Conservation (phyloP, 805 yeast species). For the Cyberlindnera japonica region DNA sequence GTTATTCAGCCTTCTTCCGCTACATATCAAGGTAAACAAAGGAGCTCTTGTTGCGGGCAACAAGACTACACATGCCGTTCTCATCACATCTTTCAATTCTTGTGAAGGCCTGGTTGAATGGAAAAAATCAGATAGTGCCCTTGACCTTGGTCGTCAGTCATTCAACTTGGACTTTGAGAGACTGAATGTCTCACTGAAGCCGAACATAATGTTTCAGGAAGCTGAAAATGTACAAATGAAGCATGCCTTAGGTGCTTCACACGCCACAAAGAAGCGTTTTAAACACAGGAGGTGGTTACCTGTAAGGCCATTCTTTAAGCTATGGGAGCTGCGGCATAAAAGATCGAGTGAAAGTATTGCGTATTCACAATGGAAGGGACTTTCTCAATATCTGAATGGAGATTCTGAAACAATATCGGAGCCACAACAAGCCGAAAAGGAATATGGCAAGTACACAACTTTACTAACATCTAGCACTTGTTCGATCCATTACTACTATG, state of each 20-base stretch:
- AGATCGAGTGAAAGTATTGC: conserved; percentile 1
- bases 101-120: conserved; percentile 60
- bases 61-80: conserved; percentile 65
- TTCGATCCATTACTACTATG: conserved; percentile 60
- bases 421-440: conserved; percentile 43
- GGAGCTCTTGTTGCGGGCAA: conserved; percentile 83
- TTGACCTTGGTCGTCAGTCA: conserved; percentile 55
- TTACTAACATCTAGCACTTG: conserved; percentile 58
- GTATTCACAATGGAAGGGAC: conserved; percentile 62
- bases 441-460: conserved; percentile 79
- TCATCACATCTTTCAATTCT: conserved; percentile 55
- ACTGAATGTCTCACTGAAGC: conserved; percentile 58
- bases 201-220: conserved; percentile 62
- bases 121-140: conserved; percentile 39
- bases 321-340: conserved; percentile 6
- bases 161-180: conserved; percentile 44
- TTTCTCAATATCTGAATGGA: conserved; percentile 59
- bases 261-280: neutral
- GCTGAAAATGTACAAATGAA: conserved; percentile 15
- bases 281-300: conserved; percentile 8
- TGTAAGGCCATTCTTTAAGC: conserved; percentile 4
- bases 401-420: conserved; percentile 33
- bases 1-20: conserved; percentile 49
- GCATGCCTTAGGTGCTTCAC: neutral
- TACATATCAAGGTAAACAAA: conserved; percentile 53